phyloP scores from a whole-genome alignment of 179 eudicot species.

The Corrigiola litoralis region DNA sequence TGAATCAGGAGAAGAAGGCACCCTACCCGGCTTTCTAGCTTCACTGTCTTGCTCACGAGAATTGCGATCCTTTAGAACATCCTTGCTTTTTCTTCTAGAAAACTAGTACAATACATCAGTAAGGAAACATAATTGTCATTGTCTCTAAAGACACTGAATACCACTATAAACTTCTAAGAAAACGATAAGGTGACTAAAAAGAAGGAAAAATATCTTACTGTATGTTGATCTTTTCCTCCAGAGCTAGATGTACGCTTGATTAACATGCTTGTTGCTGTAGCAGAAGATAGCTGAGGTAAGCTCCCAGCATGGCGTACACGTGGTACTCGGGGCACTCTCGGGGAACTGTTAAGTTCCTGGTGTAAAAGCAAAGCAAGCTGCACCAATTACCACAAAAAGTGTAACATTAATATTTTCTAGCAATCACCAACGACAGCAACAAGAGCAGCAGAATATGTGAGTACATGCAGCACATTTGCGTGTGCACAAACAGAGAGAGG shows the following conservation, averaged over 20 bases:
- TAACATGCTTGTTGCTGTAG: constrained; percentile 56
- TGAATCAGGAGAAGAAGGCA: constrained; percentile 50
- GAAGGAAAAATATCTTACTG: constrained; percentile 35
- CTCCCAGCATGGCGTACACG: constrained; percentile 86
- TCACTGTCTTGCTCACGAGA: constrained; percentile 54
- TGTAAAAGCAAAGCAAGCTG: constrained; percentile 97
- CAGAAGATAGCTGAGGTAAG: constrained; percentile 71
- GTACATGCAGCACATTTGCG: too few species aligned
- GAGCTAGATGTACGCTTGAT: constrained; percentile 67
- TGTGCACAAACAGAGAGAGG: neutral
- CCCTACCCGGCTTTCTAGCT: constrained; percentile 46
- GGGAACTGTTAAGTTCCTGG: constrained; percentile 97
- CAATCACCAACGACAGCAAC: neutral
- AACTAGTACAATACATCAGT: constrained; percentile 38
- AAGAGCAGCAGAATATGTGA: neutral
- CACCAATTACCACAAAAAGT: constrained; percentile 13
- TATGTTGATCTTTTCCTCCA: constrained; percentile 64
- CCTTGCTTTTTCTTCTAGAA: constrained; percentile 71
- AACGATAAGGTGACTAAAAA: neutral
- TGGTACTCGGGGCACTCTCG: constrained; percentile 94
- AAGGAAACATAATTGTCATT: too few species aligned
- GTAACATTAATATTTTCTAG: neutral
- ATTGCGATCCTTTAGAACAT: constrained; percentile 41
- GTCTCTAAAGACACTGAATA: too few species aligned
- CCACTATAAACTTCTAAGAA: neutral